A percentile compares a stretch with the other conserved stretches of the same genome.
phyloP scores from a whole-genome alignment of 1,284 basidiomycete genomes.

The Cryptococcus hybrid region DNA sequence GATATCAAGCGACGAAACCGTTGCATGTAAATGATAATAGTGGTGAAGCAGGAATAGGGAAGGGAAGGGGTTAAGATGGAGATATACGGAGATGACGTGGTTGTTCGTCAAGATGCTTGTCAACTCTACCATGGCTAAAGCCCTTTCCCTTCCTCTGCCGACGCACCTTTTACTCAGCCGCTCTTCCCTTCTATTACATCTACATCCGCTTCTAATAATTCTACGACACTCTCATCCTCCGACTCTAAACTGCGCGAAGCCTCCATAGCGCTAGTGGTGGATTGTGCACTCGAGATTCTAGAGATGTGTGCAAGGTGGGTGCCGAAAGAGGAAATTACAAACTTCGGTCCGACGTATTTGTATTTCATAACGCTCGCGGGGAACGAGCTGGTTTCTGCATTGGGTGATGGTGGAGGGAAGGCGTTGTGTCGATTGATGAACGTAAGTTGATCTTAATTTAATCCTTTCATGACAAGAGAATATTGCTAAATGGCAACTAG shows the following conservation, averaged over 20 bases:
- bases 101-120: constrained; percentile 34
- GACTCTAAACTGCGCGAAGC: constrained; percentile 5
- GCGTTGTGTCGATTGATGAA: not conserved
- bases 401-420: constrained; percentile 1
- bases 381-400: constrained; percentile 2
- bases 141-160: constrained; percentile 8
- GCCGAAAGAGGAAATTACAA: constrained; percentile 18
- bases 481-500: constrained; percentile 3
- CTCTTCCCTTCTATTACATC: not conserved
- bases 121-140: constrained; percentile 25
- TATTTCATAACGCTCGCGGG: constrained; percentile 14
- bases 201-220: constrained; percentile 32
- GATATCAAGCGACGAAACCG: not conserved
- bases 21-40: too few species aligned
- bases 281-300: constrained; percentile 31
- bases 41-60: not conserved
- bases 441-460: constrained; percentile 2
- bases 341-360: constrained; percentile 33
- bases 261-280: constrained; percentile 9
- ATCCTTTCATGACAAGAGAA: not conserved
- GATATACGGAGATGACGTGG: constrained; percentile 28
- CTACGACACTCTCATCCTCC: constrained; percentile 65
- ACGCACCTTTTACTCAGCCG: not conserved
- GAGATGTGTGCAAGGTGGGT: constrained; percentile 29
- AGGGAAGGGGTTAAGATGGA: not conserved